Evolutionary conservation across 2,329 filamentous ascomycete genomes (phyloP).

Genomic region (Colletotrichum neosansevieriae): DNA sequence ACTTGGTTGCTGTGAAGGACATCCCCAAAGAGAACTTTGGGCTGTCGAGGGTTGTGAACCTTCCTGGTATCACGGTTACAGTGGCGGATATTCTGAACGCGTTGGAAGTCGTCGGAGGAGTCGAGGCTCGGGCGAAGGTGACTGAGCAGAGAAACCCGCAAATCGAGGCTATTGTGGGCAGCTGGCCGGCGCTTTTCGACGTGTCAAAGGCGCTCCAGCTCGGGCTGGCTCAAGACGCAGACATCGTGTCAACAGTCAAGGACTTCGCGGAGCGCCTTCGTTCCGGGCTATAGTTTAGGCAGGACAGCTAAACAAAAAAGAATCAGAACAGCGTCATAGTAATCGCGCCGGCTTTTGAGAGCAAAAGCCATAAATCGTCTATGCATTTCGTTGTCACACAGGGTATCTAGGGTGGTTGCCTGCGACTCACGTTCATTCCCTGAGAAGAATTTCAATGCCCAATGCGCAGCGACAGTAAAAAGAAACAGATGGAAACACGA

Average conservation of each 20-base stretch:
- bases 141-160: conserved; percentile 61
- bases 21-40: conserved; percentile 55
- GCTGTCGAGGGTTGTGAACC: conserved; percentile 60
- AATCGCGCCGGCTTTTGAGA: background rate
- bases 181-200: conserved; percentile 66
- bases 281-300: background rate
- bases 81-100: conserved; percentile 67
- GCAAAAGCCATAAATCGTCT: conserved; percentile 31
- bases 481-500: background rate
- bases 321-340: background rate
- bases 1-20: conserved; percentile 57
- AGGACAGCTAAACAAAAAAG: background rate
- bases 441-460: conserved; percentile 13
- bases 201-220: conserved; percentile 63
- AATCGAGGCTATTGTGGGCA: conserved; percentile 62
- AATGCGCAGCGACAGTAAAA: conserved; percentile 1
- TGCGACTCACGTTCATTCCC: conserved; percentile 33
- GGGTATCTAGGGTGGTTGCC: conserved; percentile 37
- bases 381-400: conserved; percentile 31
- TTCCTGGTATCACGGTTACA: conserved; percentile 64
- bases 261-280: conserved; percentile 33
- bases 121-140: conserved; percentile 56
- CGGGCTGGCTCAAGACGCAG: conserved; percentile 62
- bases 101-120: conserved; percentile 60
- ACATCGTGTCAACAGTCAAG: conserved; percentile 49